Conservation (phyloP, 306 rosid species). For the Lagenaria siceraria region DNA sequence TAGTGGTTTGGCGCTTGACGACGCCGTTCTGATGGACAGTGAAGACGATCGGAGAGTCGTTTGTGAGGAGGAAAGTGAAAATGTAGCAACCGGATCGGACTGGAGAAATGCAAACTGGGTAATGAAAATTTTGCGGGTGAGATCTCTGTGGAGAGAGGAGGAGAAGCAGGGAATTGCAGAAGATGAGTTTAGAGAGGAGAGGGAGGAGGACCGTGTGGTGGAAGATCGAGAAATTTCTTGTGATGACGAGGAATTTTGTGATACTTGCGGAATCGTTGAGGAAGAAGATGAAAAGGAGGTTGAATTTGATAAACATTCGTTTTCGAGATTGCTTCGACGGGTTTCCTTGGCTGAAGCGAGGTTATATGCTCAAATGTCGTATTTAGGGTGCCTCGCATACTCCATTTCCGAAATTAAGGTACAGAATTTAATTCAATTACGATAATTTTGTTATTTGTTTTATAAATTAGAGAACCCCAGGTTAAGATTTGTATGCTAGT, state of each 20-base stretch:
- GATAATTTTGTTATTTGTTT: neutral
- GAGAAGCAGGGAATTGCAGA: constrained; percentile 8
- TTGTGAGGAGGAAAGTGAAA: constrained; percentile 13
- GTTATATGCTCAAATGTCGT: constrained; percentile 74
- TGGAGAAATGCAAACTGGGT: constrained; percentile 52
- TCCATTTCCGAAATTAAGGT: constrained; percentile 65
- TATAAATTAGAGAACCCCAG: neutral
- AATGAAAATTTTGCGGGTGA: constrained; percentile 55
- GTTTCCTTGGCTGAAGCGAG: constrained; percentile 71
- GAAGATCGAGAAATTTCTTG: constrained; percentile 1
- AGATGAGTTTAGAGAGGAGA: constrained; percentile 7
- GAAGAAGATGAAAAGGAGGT: constrained; percentile 24
- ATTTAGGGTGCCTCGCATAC: constrained; percentile 75
- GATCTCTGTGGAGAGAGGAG: constrained; percentile 51
- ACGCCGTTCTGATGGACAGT: constrained; percentile 40
- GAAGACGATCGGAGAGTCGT: constrained; percentile 14
- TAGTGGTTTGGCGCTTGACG: constrained; percentile 52
- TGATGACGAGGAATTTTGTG: constrained; percentile 26
- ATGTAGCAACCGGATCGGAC: constrained; percentile 7
- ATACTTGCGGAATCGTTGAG: constrained; percentile 33
- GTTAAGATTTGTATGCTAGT: neutral
- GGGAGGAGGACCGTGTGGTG: constrained; percentile 8
- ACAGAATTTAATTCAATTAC: neutral
- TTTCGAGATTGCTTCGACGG: constrained; percentile 61
- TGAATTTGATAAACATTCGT: constrained; percentile 51